Percentiles rank a stretch among this genome's conserved stretches.
These are phyloP conservation scores for Chlamydomonas reinhardtii DNA, from an alignment of 163 green algal species.

Conservation along the genomic window DNA sequence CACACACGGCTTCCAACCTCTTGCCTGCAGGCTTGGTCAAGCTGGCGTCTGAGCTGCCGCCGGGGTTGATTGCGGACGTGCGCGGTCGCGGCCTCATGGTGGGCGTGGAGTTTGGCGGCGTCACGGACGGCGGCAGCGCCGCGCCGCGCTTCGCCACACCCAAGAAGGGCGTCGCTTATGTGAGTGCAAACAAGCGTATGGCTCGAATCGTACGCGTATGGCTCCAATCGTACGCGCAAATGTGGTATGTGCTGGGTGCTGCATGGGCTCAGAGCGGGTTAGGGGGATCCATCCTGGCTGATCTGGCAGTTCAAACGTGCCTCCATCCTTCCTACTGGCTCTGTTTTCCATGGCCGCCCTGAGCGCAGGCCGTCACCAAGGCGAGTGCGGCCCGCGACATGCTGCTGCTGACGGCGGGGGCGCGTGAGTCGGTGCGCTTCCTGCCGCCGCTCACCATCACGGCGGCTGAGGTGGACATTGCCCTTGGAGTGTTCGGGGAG, in stretches of 20 bases:
- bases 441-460: conserved; percentile 86
- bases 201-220: not conserved
- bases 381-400: conserved; percentile 71
- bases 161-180: conserved; percentile 47
- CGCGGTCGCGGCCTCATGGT: conserved; percentile 88
- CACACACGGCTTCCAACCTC: too few relatives aligned
- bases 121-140: conserved; percentile 34
- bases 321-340: too few relatives aligned
- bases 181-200: conserved; percentile 22
- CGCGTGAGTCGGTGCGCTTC: conserved; percentile 85
- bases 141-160: not conserved
- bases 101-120: conserved; percentile 80
- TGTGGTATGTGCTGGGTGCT: too few relatives aligned
- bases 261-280: too few relatives aligned
- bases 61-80: conserved; percentile 80
- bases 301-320: too few relatives aligned
- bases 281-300: too few relatives aligned
- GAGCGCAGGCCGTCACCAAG: conserved; percentile 66
- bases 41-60: conserved; percentile 33
- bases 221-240: not conserved
- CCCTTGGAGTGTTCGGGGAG: conserved; percentile 64
- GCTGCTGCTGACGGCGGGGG: conserved; percentile 84
- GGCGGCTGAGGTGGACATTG: conserved; percentile 71
- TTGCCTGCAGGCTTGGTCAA: conserved; percentile 30
- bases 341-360: not conserved